Conservation (phyloP, 208 protist genomes). For the Porcisia deanei region DNA sequence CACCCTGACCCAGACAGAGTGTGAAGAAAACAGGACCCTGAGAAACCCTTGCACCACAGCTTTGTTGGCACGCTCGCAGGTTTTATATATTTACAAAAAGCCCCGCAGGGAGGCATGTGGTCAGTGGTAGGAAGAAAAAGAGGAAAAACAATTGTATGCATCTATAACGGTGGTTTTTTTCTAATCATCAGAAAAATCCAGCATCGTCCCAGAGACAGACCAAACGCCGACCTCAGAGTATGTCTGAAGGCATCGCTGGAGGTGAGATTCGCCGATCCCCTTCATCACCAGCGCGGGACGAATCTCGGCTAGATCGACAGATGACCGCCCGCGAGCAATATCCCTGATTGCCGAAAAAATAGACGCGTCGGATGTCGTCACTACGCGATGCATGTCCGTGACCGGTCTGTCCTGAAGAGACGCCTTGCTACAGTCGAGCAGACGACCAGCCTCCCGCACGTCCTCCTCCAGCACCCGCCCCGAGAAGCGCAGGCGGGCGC, state of each 20-base stretch:
- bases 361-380: slow-evolving; percentile 79
- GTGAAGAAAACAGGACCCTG: neutral
- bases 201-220: slow-evolving; percentile 58
- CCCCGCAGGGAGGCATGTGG: neutral
- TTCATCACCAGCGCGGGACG: slow-evolving; percentile 81
- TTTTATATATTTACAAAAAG: neutral
- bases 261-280: slow-evolving; percentile 72
- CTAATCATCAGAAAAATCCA: slow-evolving; percentile 76
- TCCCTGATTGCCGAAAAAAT: slow-evolving; percentile 87
- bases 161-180: neutral
- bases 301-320: slow-evolving; percentile 68
- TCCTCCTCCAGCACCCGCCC: slow-evolving; percentile 80
- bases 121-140: slow-evolving; percentile 1
- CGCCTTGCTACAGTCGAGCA: slow-evolving; percentile 90
- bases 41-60: neutral
- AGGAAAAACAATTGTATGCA: slow-evolving; percentile 11
- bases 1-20: neutral
- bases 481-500: slow-evolving; percentile 89
- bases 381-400: slow-evolving; percentile 40
- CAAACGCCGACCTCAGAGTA: slow-evolving; percentile 85
- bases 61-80: neutral
- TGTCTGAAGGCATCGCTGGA: slow-evolving; percentile 79
- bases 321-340: slow-evolving; percentile 52
- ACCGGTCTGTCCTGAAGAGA: slow-evolving; percentile 68
- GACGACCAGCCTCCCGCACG: slow-evolving; percentile 88